Evolutionary conservation across 2,329 filamentous ascomycete genomes (phyloP), one percentile per base, ranked within the genome.

Genomic region (Sporothrix mexicana): DNA sequence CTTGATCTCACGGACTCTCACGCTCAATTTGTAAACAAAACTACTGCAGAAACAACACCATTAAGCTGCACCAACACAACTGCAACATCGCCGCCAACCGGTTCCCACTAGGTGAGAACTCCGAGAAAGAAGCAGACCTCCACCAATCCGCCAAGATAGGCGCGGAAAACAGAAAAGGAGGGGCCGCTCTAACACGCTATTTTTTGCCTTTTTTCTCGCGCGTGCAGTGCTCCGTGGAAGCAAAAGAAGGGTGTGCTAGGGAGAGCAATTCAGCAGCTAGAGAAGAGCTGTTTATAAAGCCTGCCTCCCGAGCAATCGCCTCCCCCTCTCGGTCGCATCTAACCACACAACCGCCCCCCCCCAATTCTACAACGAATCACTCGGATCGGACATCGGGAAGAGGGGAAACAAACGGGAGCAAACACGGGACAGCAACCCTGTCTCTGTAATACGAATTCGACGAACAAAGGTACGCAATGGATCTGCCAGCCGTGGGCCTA

Each of bases 141-240:
- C 25, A 51, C 47, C 64, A 36, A 3, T 47, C 67, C 71, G 67
- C 71, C 67, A 70, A 73, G 72, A 68, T 61, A 61, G 25, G 15
- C 20, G 57, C 55, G 36, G 23, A 70, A 70, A 73, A 23, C 10
- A 45, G 20, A 30, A 67, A 67, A n/a, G 71, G 72, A 73, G 68
- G 72, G 72, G 72, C 72, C n/a, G 20, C 15, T 61, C 20, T 49
- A 62, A 23, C 55, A 67, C 43, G 30, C 45, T 64, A 62, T n/a
- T 49, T 61, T 69, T 64, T 69, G 45, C 6, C 41, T 47, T 41
- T 59, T 61, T 57, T 73, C 53, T 17, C 47, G 6, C 53, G 53
- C 20, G 41, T 47, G 55, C 12, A 47, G n/a, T 64, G 7, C 23
- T 45, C 41, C 59, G 59, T 64, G 59, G n/a, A 45, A 45, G n/a